Evolutionary conservation across 805 yeast genomes (phyloP), one percentile per base, ranked within the genome.

Genomic region (Saturnispora besseyi): DNA sequence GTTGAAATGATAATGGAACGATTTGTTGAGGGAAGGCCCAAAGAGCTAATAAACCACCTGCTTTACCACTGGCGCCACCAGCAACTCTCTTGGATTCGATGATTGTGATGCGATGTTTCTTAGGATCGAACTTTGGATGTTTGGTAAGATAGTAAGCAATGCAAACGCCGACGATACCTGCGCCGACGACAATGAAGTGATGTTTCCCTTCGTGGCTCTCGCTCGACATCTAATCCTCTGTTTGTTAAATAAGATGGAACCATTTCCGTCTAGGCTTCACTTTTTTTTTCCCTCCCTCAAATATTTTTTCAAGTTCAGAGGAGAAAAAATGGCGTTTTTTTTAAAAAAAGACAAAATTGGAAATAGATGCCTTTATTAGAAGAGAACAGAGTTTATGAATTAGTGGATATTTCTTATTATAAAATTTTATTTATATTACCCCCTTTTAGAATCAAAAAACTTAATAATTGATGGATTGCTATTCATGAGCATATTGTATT

Each of bases 11-110:
- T 49, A 91, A 71, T 0, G 96, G 93, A 7, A 89, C 98, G 46
- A 91, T 79, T 64, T 87, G 96, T 58, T 84, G 89, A 0, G 99
- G 99, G 66, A 93, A 93, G 0, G 98, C 98, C 95, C 97, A 90
- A 22, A 86, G 75, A 1, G 98, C 97, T 46, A 91, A 68, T 45
- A 91, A 72, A 0, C 99, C 99, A 42, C 98, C 99, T 6, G 99
- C 98, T 60, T 91, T 93, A 49, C 99, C 99, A 40, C 88, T 79
- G 18, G 99, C 98, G 44, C 96, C 98, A 47, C 96, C 95, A 0
- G 98, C 99, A 5, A 95, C 95, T 59, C 96, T 74, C 54, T 87
- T 87, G 47, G 91, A 81, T 65, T 91, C 99, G 12, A 93, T 63
- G 18, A 91, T 77, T 6, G 96, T 86, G 55, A 91, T 86, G 59